Evolutionary conservation across 2,329 filamentous ascomycete genomes (phyloP).

Genomic region (Colletotrichum scovillei): DNA sequence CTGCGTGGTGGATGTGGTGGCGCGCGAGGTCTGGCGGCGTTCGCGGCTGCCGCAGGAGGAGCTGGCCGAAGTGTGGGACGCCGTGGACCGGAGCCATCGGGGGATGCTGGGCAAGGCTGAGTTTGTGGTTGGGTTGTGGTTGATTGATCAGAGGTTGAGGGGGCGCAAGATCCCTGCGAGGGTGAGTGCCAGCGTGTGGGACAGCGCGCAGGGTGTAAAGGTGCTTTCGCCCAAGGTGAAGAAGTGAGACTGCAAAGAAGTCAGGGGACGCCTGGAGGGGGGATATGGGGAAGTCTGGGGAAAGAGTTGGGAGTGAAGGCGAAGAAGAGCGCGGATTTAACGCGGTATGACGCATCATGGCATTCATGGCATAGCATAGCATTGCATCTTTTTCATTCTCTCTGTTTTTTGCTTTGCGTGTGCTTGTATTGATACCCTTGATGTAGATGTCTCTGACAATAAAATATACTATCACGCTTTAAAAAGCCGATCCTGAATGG

Average conservation of each 20-base stretch:
- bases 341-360: not conserved
- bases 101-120: slow-evolving; percentile 74
- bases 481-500: no score
- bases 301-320: not conserved
- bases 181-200: slow-evolving; percentile 82
- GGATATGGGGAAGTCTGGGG: not conserved
- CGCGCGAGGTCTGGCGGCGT: slow-evolving; percentile 79
- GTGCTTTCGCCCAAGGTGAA: slow-evolving; percentile 47
- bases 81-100: slow-evolving; percentile 70
- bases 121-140: slow-evolving; percentile 86
- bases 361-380: slow-evolving; percentile 21
- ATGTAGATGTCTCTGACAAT: not conserved
- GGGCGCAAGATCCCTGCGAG: slow-evolving; percentile 80
- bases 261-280: no score
- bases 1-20: slow-evolving; percentile 75
- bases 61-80: slow-evolving; percentile 80
- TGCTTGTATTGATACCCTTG: slow-evolving; percentile 25
- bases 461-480: no score
- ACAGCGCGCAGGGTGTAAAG: slow-evolving; percentile 67
- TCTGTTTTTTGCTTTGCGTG: slow-evolving; percentile 5
- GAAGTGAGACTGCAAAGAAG: slow-evolving; percentile 2
- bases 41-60: slow-evolving; percentile 75
- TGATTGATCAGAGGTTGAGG: slow-evolving; percentile 83
- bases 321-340: not conserved
- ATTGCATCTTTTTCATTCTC: not conserved